Evolutionary conservation across 208 protist species (phyloP), one percentile per base, ranked within the genome.

Genomic region (Trypanosoma caninum): DNA sequence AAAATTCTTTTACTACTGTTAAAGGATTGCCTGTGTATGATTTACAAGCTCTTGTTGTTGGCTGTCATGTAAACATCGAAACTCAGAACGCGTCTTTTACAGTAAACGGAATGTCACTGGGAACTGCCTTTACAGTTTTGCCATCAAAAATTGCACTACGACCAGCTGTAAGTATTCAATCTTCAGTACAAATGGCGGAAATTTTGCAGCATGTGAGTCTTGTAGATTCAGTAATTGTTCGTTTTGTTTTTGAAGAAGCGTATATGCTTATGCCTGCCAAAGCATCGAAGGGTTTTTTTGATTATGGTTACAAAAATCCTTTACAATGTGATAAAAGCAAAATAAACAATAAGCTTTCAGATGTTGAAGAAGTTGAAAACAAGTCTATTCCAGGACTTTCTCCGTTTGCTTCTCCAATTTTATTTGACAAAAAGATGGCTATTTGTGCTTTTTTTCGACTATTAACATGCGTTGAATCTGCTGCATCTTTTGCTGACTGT

Each of bases 81-180:
- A 55, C 18, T 25, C 53, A 23, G 0, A 23, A 6, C 23, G 56
- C 59, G 18, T 65, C 74, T 3, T 65, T 82, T 37, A 62, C 47
- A 25, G 35, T 87, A 25, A 87, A 87, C 56, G 80, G 72, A 33
- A 58, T 13, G 20, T 22, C 31, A 16, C 51, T 87, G n/a, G 72
- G 74, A 0, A 52, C 50, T 10, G 45, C 40, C 1, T 73, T 78
- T 69, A 65, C 54, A 38, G 13, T 18, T 28, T 50, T 66, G 27
- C 55, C 69, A 8, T 67, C 68, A 2, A 1, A 13, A 7, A 50
- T 34, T 0, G 51, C n/a, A 37, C 50, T 74, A 23, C 57, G 62
- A 42, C 72, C 71, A 13, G 71, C 71, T 22, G 65, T 70, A 33
- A 72, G 64, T 42, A 18, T 76, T 16, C 71, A 63, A 27, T 47